Base-by-base conservation (phyloP, 768 basidiomycete genomes). In the Collybia mongolica region DNA sequence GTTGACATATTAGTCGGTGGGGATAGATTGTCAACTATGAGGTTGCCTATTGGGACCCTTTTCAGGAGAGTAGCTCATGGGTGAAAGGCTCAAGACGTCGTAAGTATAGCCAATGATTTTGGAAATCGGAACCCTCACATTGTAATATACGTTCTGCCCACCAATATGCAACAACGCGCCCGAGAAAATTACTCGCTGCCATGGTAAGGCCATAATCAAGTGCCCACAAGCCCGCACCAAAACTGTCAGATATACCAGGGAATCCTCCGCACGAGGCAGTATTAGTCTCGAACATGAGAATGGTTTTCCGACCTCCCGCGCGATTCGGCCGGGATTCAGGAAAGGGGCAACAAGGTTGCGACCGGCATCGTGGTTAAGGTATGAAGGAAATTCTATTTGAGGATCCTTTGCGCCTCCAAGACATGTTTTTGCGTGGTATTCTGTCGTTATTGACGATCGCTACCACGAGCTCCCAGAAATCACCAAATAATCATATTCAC, bases 211-310 rank as follows among this genome's bases (percentile, higher is more conserved):
- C 76, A 64, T 81, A 83, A 60, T 86, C 84, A 54, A 83, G 55
- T 2, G 69, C 81, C 84, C 84, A 87, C 2, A 88, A 66, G 3
- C 83, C 81, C 0, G 79, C 82, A 1, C 77, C 82, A 57, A 84
- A 87, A 8, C 75, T 75, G 55, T 87, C 80, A 39, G 76, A 79
- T 26, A 86, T 65, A 0, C 84, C 86, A 4, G 76, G 62, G 59
- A 86, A 86, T 22, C 85, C 85, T 63, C 84, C 84, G 62, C 86
- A 87, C 24, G 80, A 81, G 1, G 83, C 84, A 0, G 82, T 81
- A 57, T 87, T 87, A 11, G 82, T 86, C 65, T 89, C 86, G 54
- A 87, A 75, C 83, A 88, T 85, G 46, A 84, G 28, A 86, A 64
- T 17, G 74, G 73, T 54, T 79, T 75, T 2, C 66, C 63, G 28